Evolutionary conservation across 306 rosid species (phyloP), one percentile per base, ranked within the genome.

Genomic region (Morella rubra): DNA sequence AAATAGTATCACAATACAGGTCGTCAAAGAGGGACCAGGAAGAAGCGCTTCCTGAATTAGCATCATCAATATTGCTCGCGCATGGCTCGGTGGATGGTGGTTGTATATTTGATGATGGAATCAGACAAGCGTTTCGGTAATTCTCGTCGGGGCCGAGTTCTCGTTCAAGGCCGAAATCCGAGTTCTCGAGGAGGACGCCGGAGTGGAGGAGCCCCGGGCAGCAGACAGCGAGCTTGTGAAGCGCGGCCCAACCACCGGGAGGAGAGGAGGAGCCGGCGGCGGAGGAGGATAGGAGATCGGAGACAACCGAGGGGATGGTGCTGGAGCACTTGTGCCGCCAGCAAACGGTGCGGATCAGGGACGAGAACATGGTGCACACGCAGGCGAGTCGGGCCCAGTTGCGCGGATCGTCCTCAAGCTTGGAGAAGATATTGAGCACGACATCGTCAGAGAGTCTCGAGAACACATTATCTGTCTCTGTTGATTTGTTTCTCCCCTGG

Each of bases 11-110:
- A 54, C 68, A 77, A 49, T 88, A 89, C 0, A 95, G 92, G 73
- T 95, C 97, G 51, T 95, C 97, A 68, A 13, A 95, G 8, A 95
- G 91, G 41, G 99, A 95, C 99, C 99, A 95, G 15, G 75, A 73
- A 71, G 84, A 61, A 46, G 79, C 67, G 50, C 53, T 71, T 0
- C 12, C 55, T 37, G 78, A 73, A 8, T 72, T 64, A 61, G 73
- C 52, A 3, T 68, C 27, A 46, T 73, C 73, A 4, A 46, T 7
- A 20, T 50, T 32, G 64, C 44, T 53, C 12, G 82, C 20, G 22
- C 75, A 72, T n/a, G 78, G 46, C 53, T 76, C 69, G 2, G 73
- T 5, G 8, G 69, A 9, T 2, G 75, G 3, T 0, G 64, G 32
- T 10, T 6, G 64, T 10, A 58, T 22, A 7, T 5, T n/a, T n/a